A percentile compares a stretch with the other conserved stretches of the same genome.
Conservation (phyloP, 352 stramenopile species). For the Pythium phragmitis region DNA sequence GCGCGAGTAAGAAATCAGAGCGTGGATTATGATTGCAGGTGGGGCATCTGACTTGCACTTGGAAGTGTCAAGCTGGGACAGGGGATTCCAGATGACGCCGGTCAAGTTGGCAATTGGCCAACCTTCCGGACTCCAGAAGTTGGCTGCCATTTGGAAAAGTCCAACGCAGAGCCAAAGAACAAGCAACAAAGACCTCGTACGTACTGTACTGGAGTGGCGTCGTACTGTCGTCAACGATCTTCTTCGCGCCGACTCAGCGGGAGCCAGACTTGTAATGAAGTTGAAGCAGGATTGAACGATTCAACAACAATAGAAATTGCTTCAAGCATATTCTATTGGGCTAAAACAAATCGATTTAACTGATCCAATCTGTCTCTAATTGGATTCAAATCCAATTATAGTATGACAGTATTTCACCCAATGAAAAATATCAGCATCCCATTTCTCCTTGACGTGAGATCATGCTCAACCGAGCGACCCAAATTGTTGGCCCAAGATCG, state of each 20-base stretch:
- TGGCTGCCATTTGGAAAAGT: too few species aligned
- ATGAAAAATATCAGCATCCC: constrained; percentile 2
- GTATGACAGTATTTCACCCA: background rate
- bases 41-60: too few species aligned
- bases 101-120: background rate
- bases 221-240: background rate
- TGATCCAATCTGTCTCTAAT: background rate
- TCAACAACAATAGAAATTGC: constrained; percentile 5
- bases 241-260: background rate
- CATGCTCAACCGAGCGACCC: constrained; percentile 21
- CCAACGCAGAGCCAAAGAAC: too few species aligned
- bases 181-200: too few species aligned
- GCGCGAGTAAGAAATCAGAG: too few species aligned
- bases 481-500: constrained; percentile 14
- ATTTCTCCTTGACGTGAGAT: constrained; percentile 9
- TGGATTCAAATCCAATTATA: background rate
- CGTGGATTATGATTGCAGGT: too few species aligned
- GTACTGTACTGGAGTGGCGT: too few species aligned
- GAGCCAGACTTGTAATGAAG: background rate
- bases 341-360: background rate
- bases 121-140: background rate
- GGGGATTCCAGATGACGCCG: background rate
- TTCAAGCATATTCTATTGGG: background rate
- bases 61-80: background rate
- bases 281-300: constrained; percentile 20